These are phyloP conservation scores for Sporothrix phasma DNA, from an alignment of 2,329 filamentous ascomycete species.

Conservation along the genomic window DNA sequence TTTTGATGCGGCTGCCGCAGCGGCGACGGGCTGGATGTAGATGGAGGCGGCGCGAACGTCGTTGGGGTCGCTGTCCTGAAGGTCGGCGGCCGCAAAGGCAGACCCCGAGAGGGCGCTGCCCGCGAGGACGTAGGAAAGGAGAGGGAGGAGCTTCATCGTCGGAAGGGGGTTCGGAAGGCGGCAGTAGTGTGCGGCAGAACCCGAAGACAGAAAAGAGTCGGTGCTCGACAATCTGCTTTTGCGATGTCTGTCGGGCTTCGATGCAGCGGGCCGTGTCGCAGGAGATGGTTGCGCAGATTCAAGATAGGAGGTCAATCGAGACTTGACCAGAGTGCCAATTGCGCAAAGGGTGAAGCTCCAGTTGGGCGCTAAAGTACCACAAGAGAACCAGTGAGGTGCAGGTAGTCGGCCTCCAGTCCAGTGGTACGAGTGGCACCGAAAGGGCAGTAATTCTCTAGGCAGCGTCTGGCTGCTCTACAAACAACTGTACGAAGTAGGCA, in stretches of 20 bases:
- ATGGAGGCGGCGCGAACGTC: constrained; percentile 39
- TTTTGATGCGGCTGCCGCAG: constrained; percentile 19
- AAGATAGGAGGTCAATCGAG: not conserved
- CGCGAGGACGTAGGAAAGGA: constrained; percentile 9
- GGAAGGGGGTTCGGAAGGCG: not conserved
- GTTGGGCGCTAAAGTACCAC: not conserved
- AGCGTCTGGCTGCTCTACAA: too few species aligned
- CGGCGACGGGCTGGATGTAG: constrained; percentile 43
- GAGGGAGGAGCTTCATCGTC: constrained; percentile 2
- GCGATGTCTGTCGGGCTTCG: not conserved
- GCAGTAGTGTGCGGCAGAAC: not conserved
- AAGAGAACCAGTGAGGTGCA: not conserved
- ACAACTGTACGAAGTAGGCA: too few species aligned
- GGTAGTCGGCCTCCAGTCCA: not conserved
- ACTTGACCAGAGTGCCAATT: not conserved
- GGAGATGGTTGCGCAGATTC: not conserved
- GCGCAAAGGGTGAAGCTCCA: constrained; percentile 3
- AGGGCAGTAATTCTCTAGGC: not conserved
- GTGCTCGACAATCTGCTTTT: not conserved
- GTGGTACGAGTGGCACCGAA: not conserved
- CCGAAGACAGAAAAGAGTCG: not conserved
- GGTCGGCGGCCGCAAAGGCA: not conserved
- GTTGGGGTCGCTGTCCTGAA: constrained; percentile 11
- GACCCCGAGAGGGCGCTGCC: not conserved
- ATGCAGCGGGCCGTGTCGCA: not conserved